Base-by-base conservation (phyloP, 176 grass and related monocot genomes). In the Juncus inflexus region DNA sequence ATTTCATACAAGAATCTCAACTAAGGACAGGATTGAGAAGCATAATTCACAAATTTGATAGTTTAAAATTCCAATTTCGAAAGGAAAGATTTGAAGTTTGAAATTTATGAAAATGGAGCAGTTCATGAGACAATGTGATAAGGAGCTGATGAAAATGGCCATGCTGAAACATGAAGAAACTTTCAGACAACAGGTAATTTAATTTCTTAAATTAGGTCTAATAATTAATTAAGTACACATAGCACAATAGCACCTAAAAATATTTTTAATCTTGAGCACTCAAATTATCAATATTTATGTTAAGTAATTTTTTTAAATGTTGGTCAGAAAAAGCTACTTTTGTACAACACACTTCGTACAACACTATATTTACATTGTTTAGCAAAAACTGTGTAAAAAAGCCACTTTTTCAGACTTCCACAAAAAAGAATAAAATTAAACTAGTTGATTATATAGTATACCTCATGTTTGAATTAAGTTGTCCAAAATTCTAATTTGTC, bases 141-240 rank as follows among this genome's bases (percentile, higher is more conserved):
- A 83, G 76, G 87, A 86, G 67, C 40, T 86, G 38, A 59, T 90
- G 79, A 90, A 86, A 72, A 74, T 80, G 60, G 87, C 83, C 67
- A 86, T 90, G 83, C 83, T 86, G 51, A 90, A 83, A 45, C 87
- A 90, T 55, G 87, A 90, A 39, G 67, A 77, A 70, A 86, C 83
- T 47, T 90, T 90, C 79, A 80, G 64, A 60, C 79, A 86, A 52
- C 87, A 90, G 81, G 86, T 89, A 75, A 16, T 19, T 64, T 55
- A 35, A 4, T 71, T 28, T 28, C 19, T 28, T 28, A 28, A 28
- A 28, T 28, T 28, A 28, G 19, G 19, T 28, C 1, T 1, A 28
- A 28, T 28, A 28, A 28, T 28, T 28, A 28, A 28, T 28, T 28
- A 28, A 28, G 19, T 28, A 28, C 19, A 28, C 19, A 28, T 28